These are phyloP conservation scores for Linnemannia zychae DNA, from an alignment of 192 early-diverging fungal species.

Conservation along the genomic window DNA sequence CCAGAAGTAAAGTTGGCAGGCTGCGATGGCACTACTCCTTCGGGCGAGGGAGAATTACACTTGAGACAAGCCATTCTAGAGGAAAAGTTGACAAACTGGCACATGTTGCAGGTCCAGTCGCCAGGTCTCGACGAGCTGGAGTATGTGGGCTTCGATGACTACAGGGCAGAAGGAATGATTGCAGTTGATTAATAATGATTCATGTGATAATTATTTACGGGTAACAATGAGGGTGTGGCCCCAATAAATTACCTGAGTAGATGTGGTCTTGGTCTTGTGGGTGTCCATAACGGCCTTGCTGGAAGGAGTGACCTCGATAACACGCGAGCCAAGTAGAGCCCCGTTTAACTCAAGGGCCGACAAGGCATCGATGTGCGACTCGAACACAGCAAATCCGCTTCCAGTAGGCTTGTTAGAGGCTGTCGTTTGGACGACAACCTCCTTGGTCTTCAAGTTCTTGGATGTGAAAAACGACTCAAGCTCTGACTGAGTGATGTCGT, in stretches of 20 bases:
- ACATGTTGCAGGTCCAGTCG: slow-evolving; percentile 82
- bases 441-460: slow-evolving; percentile 65
- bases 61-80: slow-evolving; percentile 74
- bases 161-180: not conserved
- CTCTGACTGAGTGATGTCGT: slow-evolving; percentile 70
- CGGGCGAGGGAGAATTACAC: slow-evolving; percentile 65
- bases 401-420: slow-evolving; percentile 72
- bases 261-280: slow-evolving; percentile 63
- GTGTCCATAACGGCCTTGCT: slow-evolving; percentile 72
- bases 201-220: slow-evolving; percentile 19
- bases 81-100: slow-evolving; percentile 82
- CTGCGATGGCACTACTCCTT: slow-evolving; percentile 46
- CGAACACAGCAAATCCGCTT: slow-evolving; percentile 74
- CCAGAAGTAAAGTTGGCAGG: slow-evolving; percentile 68
- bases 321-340: slow-evolving; percentile 66
- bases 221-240: too few species aligned
- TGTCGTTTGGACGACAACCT: slow-evolving; percentile 73
- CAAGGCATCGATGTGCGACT: slow-evolving; percentile 76
- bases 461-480: slow-evolving; percentile 72
- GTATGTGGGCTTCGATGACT: not conserved
- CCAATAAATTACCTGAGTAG: slow-evolving; percentile 67
- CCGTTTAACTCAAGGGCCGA: slow-evolving; percentile 73
- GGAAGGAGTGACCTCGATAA: slow-evolving; percentile 75
- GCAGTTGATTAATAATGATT: slow-evolving; percentile 53
- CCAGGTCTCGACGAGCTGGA: slow-evolving; percentile 62